Evolutionary conservation across 352 stramenopile genomes (phyloP), one percentile per base, ranked within the genome.

Genomic region (Phytophthora citrophthora): DNA sequence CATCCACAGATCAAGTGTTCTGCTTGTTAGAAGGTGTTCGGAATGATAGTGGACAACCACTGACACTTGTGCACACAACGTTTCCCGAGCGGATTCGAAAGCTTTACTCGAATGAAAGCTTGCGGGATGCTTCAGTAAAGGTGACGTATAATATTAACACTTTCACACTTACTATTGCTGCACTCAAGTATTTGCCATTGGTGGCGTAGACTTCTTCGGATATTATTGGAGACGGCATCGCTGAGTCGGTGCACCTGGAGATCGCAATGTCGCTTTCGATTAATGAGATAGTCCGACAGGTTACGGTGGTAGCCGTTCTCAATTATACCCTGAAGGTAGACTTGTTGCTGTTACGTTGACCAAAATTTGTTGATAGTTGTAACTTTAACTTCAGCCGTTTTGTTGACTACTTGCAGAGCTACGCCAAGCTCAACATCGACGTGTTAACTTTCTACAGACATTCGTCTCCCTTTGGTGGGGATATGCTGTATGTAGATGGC

Each of bases 371-470:
- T 36, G 32, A 45, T 16, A 12, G 4, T 24, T 39, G 20, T 63
- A 43, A 56, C 45, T 43, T 20, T 43, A 18, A 54, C 4, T 16
- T 34, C 3, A 26, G n/a, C 1, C 18, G 34, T 46, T 48, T 53
- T 23, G 7, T 46, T 5, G 26, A 24, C 39, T n/a, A 29, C 29
- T 34, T 34, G 29, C 18, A 84, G 59, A 73, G 59, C 20, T 74
- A 78, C 29, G 77, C 66, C 5, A 74, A 79, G 44, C 45, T 95
- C 18, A 87, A 81, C 26, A 93, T 94, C 79, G 83, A 94, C 47
- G 74, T 74, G 5, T 5, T 92, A 11, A 75, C 74, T 2, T 64
- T 79, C 20, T 59, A 73, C 47, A 73, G 64, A 5, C 58, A 83
- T 54, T 66, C 67, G 7, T 88, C 72, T 11, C 55, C 65, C 15